Evolutionary conservation across 2,329 filamentous ascomycete genomes (phyloP).

Genomic region (Colletotrichum camelliae): DNA sequence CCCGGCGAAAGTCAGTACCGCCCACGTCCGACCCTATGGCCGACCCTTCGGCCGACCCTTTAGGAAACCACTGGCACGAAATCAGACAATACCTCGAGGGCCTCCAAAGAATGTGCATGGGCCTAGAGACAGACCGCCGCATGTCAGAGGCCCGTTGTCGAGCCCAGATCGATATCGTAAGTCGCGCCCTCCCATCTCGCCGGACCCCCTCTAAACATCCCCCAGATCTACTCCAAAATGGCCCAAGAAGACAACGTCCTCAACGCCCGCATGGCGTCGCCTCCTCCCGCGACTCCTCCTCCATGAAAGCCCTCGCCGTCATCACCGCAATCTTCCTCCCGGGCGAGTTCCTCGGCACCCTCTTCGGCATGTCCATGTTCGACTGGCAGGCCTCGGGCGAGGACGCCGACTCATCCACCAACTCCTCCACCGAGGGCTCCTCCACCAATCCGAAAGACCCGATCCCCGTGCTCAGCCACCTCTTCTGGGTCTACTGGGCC

Average conservation of each 20-base stretch:
- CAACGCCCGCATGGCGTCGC: constrained; percentile 45
- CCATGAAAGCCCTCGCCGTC: constrained; percentile 53
- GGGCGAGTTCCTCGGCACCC: constrained; percentile 49
- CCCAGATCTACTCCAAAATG: constrained; percentile 53
- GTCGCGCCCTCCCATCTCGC: neutral
- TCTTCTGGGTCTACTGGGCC: constrained; percentile 53
- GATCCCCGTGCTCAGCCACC: constrained; percentile 39
- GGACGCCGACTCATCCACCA: constrained; percentile 27
- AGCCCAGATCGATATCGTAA: constrained; percentile 51
- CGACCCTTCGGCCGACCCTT: constrained; percentile 23
- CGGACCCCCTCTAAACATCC: neutral
- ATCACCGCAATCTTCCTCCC: constrained; percentile 55
- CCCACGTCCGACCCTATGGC: constrained; percentile 7
- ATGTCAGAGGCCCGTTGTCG: constrained; percentile 52
- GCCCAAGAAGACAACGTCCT: constrained; percentile 54
- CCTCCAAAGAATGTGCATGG: constrained; percentile 46
- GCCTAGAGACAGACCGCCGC: constrained; percentile 49
- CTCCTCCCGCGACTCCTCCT: constrained; percentile 47
- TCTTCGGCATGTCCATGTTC: constrained; percentile 54
- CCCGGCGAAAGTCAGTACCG: constrained; percentile 2
- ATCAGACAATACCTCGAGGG: constrained; percentile 52
- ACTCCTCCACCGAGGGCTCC: neutral
- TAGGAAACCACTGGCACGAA: constrained; percentile 49
- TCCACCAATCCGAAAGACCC: constrained; percentile 27
- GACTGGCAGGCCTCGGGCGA: constrained; percentile 45